Evolutionary conservation across 345 rosid genomes (phyloP), one percentile per base, ranked within the genome.

Genomic region (Bruguiera parviflora): DNA sequence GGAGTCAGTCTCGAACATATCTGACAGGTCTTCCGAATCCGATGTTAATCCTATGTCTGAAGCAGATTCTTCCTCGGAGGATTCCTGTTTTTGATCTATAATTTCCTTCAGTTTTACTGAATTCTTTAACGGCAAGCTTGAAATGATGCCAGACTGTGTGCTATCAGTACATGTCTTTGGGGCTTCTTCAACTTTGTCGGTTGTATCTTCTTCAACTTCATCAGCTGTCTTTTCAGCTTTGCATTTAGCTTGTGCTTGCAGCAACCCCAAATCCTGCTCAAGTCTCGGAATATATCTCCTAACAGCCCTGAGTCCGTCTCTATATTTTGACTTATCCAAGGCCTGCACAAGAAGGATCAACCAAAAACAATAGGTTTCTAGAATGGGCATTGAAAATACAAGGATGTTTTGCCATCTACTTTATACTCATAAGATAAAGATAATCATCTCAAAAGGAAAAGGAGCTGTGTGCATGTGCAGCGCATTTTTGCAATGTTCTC

Each of bases 261-360:
- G 87, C 81, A 94, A 82, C 79, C 79, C 86, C 35, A 91, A 88
- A 60, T 94, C 98, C 79, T 85, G 96, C 71, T 89, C 85, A 58
- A 94, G 97, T 75, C 86, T 82, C n/a, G 97, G 97, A 39, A 92
- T 88, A 67, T 83, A 74, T 78, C 79, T 87, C 75, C 90, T 81
- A 27, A 95, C 84, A n/a, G 93, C 91, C 59, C 92, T 84, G 51
- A 95, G 90, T 3, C 86, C 91, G 65, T 95, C 99, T 68, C 93
- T 73, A 66, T 84, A 88, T 68, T 87, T 95, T 58, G 97, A 92
- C 68, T 91, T 95, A 68, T 95, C 99, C 84, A 92, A 72, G 58
- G 96, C 92, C 89, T 89, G 75, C 64, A 53, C 5, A 69, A 49
- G 46, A 60, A 20, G 35, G 28, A 32, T 10, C 6, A 52, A 52